Conservation (phyloP, 371 early-diverging fungal species). For the Rozella allomycis region DNA sequence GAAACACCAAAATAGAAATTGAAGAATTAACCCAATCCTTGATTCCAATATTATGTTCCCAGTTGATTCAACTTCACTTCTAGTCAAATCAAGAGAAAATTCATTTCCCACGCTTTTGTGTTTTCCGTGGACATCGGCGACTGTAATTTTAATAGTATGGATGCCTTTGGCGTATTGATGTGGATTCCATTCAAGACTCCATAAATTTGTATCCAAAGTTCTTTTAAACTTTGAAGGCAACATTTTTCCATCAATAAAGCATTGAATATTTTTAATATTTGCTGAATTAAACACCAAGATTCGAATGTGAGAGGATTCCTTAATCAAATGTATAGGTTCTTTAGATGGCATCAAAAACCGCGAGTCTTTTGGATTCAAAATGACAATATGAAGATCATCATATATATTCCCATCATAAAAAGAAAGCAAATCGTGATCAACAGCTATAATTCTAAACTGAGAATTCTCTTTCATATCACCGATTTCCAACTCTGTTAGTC, state of each 20-base stretch:
- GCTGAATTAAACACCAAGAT: constrained; percentile 36
- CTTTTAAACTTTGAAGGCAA: too few species aligned
- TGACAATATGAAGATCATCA: constrained; percentile 49
- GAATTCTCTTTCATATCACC: constrained; percentile 69
- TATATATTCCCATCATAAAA: constrained; percentile 37
- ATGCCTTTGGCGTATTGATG: too few species aligned
- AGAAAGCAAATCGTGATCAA: constrained; percentile 65
- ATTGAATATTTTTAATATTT: constrained; percentile 4
- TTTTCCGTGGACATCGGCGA: constrained; percentile 11
- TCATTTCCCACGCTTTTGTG: constrained; percentile 28
- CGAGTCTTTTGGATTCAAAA: constrained; percentile 73
- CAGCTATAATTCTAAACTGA: constrained; percentile 51
- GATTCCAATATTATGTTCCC: constrained; percentile 33
- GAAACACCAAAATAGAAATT: constrained; percentile 10
- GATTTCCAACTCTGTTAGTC: constrained; percentile 57
- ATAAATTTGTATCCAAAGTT: too few species aligned
- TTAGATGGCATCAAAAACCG: constrained; percentile 40
- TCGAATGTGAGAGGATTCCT: constrained; percentile 42
- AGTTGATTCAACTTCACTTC: too few species aligned
- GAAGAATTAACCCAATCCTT: constrained; percentile 18
- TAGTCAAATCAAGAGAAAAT: constrained; percentile 36
- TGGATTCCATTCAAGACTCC: constrained; percentile 6
- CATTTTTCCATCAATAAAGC: constrained; percentile 13
- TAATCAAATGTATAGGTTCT: constrained; percentile 43
- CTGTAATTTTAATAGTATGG: constrained; percentile 15